phyloP scores from a whole-genome alignment of 1,284 basidiomycete genomes.

The Abortiporus biennis region DNA sequence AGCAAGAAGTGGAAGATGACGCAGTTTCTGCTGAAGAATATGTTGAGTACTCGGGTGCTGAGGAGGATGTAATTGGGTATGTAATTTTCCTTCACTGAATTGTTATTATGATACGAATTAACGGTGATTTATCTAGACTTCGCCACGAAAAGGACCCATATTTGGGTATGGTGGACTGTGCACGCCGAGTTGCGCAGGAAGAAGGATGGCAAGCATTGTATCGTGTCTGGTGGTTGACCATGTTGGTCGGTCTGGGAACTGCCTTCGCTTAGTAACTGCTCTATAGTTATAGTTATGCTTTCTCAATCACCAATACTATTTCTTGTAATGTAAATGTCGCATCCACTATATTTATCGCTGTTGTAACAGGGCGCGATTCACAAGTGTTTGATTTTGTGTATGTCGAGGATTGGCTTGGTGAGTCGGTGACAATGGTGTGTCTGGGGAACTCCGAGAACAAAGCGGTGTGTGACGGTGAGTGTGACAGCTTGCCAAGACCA shows the following conservation, averaged over 20 bases:
- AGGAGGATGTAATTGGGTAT: constrained; percentile 87
- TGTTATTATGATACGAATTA: constrained; percentile 1
- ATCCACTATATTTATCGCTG: background rate
- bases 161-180: constrained; percentile 70
- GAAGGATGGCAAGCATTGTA: constrained; percentile 77
- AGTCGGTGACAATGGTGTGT: too few relatives aligned
- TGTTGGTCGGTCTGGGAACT: constrained; percentile 57
- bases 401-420: too few relatives aligned
- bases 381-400: too few relatives aligned
- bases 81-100: constrained; percentile 13
- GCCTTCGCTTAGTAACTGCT: constrained; percentile 31
- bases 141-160: constrained; percentile 87
- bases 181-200: constrained; percentile 75
- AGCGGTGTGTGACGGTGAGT: too few relatives aligned
- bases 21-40: constrained; percentile 57
- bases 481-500: too few relatives aligned
- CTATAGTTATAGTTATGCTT: background rate
- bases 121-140: constrained; percentile 38
- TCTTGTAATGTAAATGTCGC: background rate
- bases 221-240: constrained; percentile 85
- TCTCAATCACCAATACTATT: background rate
- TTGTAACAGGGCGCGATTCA: too few relatives aligned
- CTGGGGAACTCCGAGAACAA: too few relatives aligned
- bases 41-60: constrained; percentile 63
- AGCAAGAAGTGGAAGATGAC: constrained; percentile 68